phyloP scores from a whole-genome alignment of 1,284 basidiomycete genomes.

The Peniophora sp. region DNA sequence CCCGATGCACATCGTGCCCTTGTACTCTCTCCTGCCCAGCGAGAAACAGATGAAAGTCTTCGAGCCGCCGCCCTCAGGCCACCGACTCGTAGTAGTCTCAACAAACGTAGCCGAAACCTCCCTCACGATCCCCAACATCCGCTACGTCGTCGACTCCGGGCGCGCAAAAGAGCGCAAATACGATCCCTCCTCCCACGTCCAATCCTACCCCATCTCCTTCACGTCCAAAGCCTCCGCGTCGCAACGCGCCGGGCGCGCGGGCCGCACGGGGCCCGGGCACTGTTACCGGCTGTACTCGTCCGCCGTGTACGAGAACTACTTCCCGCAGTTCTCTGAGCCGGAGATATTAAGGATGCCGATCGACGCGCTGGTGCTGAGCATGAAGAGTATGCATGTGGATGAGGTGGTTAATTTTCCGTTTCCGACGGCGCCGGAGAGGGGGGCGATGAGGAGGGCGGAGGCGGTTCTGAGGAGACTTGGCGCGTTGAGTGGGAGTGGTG shows the following conservation, averaged over 20 bases:
- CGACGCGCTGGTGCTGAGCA: constrained; percentile 94
- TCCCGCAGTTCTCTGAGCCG: constrained; percentile 80
- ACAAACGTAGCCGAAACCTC: constrained; percentile 81
- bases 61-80: constrained; percentile 50
- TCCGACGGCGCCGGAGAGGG: constrained; percentile 91
- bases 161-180: constrained; percentile 73
- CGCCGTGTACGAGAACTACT: constrained; percentile 86
- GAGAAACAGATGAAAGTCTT: constrained; percentile 76
- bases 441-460: constrained; percentile 77
- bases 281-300: constrained; percentile 72
- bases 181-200: constrained; percentile 54
- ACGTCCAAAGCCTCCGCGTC: constrained; percentile 71
- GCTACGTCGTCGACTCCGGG: constrained; percentile 74
- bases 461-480: constrained; percentile 76
- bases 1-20: constrained; percentile 65
- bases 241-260: constrained; percentile 70
- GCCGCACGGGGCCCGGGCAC: constrained; percentile 73
- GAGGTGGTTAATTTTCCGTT: constrained; percentile 97
- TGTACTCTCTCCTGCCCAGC: constrained; percentile 67
- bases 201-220: constrained; percentile 69
- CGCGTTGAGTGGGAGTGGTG: constrained; percentile 50
- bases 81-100: constrained; percentile 64
- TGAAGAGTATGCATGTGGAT: constrained; percentile 99
- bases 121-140: constrained; percentile 70
- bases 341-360: constrained; percentile 96